Evolutionary conservation across 2,329 filamentous ascomycete genomes (phyloP).

Genomic region (Ceratocystis harringtonii): DNA sequence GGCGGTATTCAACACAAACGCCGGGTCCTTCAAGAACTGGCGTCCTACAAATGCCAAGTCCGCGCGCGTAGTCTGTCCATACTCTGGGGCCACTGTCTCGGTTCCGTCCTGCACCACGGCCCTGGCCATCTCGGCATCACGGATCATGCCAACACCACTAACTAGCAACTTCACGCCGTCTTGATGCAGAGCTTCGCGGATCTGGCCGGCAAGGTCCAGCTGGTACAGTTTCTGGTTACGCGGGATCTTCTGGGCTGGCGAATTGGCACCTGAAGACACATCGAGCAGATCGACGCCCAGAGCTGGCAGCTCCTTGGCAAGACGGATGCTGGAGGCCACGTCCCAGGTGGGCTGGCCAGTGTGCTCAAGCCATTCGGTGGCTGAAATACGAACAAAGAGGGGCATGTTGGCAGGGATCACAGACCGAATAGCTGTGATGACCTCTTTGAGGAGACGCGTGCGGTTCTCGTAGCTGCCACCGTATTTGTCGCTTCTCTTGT

Average conservation of each 20-base stretch:
- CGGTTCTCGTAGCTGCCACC: slow-evolving; percentile 53
- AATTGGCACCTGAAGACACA: slow-evolving; percentile 62
- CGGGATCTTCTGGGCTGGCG: slow-evolving; percentile 44
- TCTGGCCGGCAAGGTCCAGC: slow-evolving; percentile 52
- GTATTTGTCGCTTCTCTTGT: slow-evolving; percentile 48
- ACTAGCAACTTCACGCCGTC: slow-evolving; percentile 44
- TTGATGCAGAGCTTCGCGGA: slow-evolving; percentile 49
- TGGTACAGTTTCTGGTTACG: slow-evolving; percentile 55
- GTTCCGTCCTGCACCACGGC: slow-evolving; percentile 35
- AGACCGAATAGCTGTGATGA: slow-evolving; percentile 35
- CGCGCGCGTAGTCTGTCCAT: slow-evolving; percentile 31
- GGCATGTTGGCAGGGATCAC: slow-evolving; percentile 40
- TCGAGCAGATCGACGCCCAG: slow-evolving; percentile 72
- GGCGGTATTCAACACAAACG: slow-evolving; percentile 59
- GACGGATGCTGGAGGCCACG: slow-evolving; percentile 37
- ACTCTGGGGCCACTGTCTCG: slow-evolving; percentile 30
- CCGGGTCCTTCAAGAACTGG: slow-evolving; percentile 69
- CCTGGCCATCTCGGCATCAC: slow-evolving; percentile 51
- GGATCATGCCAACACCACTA: slow-evolving; percentile 61
- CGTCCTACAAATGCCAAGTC: slow-evolving; percentile 63
- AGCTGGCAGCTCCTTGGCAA: slow-evolving; percentile 53
- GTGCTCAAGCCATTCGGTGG: slow-evolving; percentile 47
- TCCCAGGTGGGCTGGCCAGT: slow-evolving; percentile 44
- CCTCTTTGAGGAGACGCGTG: slow-evolving; percentile 43
- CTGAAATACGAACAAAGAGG: slow-evolving; percentile 44